Evolutionary conservation across 495 filamentous ascomycete species (phyloP), one percentile per base, ranked within the genome.

Genomic region (Staphylotrichum longicolle): DNA sequence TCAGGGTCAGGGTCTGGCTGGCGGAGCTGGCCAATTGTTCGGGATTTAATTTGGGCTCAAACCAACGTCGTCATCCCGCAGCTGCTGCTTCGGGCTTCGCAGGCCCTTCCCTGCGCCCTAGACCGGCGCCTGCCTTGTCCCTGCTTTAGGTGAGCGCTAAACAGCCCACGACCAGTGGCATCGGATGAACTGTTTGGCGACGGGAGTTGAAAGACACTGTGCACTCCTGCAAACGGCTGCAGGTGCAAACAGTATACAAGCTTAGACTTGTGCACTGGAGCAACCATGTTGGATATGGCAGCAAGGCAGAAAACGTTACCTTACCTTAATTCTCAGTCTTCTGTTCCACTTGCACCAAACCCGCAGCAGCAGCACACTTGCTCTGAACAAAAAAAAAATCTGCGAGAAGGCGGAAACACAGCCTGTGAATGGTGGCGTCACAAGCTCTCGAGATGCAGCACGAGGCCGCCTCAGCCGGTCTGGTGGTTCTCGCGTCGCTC

Each of bases 11-110:
- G 49, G 33, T 7, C 48, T 14, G 52, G 35, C 37, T 54, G 35
- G 35, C 39, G 20, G 9, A 35, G 34, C 68, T 60, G 60, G 68
- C 69, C 67, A 73, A 70, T 72, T 68, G 68, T 56, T 63, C 60
- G 61, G 60, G 63, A 56, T 64, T 63, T 66, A 58, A 59, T 67
- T 70, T 67, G 65, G 68, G 59, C 63, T 64, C 58, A 64, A 73
- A 73, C 74, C 73, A 77, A 77, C 77, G 70, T 77, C 74, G 72
- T 79, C 75, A 78, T 78, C 74, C 72, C 65, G 75, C 75, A 76
- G 70, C 59, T 55, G 39, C 41, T 40, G n/a, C 57, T 11, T 40
- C 30, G 45, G 41, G 41, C 27, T 40, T 45, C 2, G 44, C 52
- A 45, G 60, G 35, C 60, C 42, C 39, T n/a, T 58, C 56, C 37